Base-by-base conservation (phyloP, 2,329 filamentous ascomycete genomes). In the Chaetomium sp. region DNA sequence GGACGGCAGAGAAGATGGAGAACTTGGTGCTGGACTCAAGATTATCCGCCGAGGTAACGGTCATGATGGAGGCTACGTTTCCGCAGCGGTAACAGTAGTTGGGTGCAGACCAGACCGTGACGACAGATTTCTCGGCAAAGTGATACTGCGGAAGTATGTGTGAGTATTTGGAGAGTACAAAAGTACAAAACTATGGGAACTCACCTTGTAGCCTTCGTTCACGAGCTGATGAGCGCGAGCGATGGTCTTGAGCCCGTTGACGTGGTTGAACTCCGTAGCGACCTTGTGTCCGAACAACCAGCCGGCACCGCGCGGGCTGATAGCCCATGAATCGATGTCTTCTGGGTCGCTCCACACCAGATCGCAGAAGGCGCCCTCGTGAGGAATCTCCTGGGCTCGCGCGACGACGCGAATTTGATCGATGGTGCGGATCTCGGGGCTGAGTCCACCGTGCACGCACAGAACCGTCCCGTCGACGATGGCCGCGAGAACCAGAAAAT, bases 321-420 rank as follows among this genome's bases (percentile, higher is more conserved):
- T 83, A 12, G 89, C 92, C 80, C 96, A 99, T 61, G 96, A 95
- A 66, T 97, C 92, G 49, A 95, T 85, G 63, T 99, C 94, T 68
- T 99, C 94, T 1, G 94, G 94, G 69, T 99, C 94, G 53, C 90
- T 96, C 94, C 94, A 99, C 6, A 99, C 94, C 41, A 99, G 76
- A 70, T 99, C 94, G 50, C 94, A 96, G 84, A 99, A 99, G 2
- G 94, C 94, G 5, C 94, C 94, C 74, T 99, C 94, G 67, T 99
- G 94, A 6, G 94, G 94, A 65, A 99, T 99, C 71, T 99, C 94
- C 65, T 96, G 88, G 65, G 95, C 96, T 47, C 94, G 87, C 64
- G 96, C 94, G 61, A 99, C 96, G 62, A 99, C 95, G 67, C 96
- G 94, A 72, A 99, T 97, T 76, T 99, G 94, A 70, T 99, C 94